A percentile compares a stretch with the other conserved stretches of the same genome.
Evolutionary conservation across 371 early-diverging fungal species (phyloP).

Genomic region (Chytridiales sp.): DNA sequence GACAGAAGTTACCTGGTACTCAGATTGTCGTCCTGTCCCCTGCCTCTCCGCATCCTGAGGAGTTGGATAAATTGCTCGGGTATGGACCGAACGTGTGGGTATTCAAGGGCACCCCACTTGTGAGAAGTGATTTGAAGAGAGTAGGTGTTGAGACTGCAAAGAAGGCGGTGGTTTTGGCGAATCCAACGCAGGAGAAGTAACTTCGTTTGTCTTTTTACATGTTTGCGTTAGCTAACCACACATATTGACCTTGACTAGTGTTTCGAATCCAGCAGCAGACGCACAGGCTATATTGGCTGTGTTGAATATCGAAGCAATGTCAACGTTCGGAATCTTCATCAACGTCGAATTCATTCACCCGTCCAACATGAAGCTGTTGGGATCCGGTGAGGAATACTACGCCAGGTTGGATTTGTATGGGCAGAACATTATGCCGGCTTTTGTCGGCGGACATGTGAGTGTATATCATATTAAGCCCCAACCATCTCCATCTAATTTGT

Average conservation of each 20-base stretch:
- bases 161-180: slow-evolving; percentile 57
- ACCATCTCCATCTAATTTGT: too few species aligned
- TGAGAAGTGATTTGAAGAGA: slow-evolving; percentile 54
- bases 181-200: slow-evolving; percentile 24
- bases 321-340: slow-evolving; percentile 46
- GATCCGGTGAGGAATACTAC: slow-evolving; percentile 45
- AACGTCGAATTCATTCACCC: slow-evolving; percentile 66
- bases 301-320: slow-evolving; percentile 67
- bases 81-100: slow-evolving; percentile 56
- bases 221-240: too few species aligned
- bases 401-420: slow-evolving; percentile 20
- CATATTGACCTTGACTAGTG: too few species aligned
- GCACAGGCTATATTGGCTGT: slow-evolving; percentile 61
- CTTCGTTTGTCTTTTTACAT: slow-evolving; percentile 4
- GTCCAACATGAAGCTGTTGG: slow-evolving; percentile 66
- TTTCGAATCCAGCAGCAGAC: slow-evolving; percentile 51
- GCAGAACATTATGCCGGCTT: slow-evolving; percentile 47
- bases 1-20: slow-evolving; percentile 33
- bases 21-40: slow-evolving; percentile 63
- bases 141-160: slow-evolving; percentile 55
- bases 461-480: background rate
- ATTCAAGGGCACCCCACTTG: slow-evolving; percentile 59
- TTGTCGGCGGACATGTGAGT: slow-evolving; percentile 61
- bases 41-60: slow-evolving; percentile 42
- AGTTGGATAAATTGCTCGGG: slow-evolving; percentile 41